These are phyloP conservation scores for Basidiobolus heterosporus DNA, from an alignment of 371 early-diverging fungal genomes.

Conservation along the genomic window DNA sequence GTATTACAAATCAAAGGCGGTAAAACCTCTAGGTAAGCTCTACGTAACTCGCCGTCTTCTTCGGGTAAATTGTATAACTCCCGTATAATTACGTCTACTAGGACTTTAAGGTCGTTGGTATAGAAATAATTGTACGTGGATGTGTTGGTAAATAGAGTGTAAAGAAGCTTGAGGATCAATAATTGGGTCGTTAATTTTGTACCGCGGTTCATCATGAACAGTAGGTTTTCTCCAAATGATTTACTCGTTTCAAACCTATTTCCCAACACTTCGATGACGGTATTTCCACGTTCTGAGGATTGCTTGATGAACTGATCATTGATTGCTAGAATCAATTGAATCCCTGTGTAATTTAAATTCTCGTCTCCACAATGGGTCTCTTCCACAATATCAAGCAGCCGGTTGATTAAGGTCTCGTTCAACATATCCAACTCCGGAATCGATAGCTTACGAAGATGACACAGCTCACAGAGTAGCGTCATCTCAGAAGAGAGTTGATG, in stretches of 20 bases:
- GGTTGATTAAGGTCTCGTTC: slow-evolving; percentile 23
- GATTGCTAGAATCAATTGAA: slow-evolving; percentile 34
- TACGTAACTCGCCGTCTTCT: slow-evolving; percentile 52
- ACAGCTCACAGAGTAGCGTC: too few species aligned
- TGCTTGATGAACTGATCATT: slow-evolving; percentile 8
- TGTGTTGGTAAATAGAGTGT: slow-evolving; percentile 38
- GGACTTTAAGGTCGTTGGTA: slow-evolving; percentile 71
- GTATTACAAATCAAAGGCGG: slow-evolving; percentile 51
- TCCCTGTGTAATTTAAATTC: slow-evolving; percentile 48
- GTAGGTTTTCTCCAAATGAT: slow-evolving; percentile 63
- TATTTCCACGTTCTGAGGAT: slow-evolving; percentile 12
- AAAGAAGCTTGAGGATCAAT: slow-evolving; percentile 50
- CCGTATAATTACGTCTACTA: slow-evolving; percentile 65
- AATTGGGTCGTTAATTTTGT: slow-evolving; percentile 50
- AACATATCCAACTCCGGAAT: slow-evolving; percentile 13
- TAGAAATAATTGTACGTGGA: slow-evolving; percentile 53
- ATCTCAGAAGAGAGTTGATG: too few species aligned
- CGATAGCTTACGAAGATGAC: too few species aligned
- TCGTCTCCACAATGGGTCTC: slow-evolving; percentile 43
- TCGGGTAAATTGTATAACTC: slow-evolving; percentile 58
- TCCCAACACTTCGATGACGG: slow-evolving; percentile 32
- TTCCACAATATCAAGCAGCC: slow-evolving; percentile 52
- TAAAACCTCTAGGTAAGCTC: slow-evolving; percentile 57
- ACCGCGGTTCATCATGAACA: slow-evolving; percentile 73
- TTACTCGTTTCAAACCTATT: slow-evolving; percentile 44